phyloP scores from a whole-genome alignment of 352 stramenopile genomes.

The Globisporangium radiosum region DNA sequence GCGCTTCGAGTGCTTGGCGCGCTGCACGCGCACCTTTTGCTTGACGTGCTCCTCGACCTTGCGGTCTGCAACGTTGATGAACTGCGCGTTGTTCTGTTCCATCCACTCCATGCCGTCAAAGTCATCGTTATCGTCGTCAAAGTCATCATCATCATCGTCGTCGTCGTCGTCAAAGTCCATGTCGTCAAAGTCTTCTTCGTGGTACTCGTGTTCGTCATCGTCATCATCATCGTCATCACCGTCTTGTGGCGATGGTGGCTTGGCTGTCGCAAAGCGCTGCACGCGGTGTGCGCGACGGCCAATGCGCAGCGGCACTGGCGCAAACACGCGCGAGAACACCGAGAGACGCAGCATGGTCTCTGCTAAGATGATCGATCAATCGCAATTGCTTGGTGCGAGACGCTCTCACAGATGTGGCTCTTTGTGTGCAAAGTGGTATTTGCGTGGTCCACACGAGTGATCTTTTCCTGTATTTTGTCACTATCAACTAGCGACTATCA shows the following conservation, averaged over 20 bases:
- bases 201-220: constrained; percentile 27
- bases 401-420: neutral
- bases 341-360: constrained; percentile 52
- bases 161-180: constrained; percentile 33
- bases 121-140: constrained; percentile 21
- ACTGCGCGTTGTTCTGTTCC: constrained; percentile 11
- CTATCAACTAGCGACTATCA: too few species aligned
- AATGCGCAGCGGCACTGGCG: constrained; percentile 31
- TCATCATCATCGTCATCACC: constrained; percentile 18
- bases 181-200: constrained; percentile 40
- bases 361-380: neutral
- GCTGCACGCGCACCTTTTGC: constrained; percentile 78
- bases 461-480: too few species aligned
- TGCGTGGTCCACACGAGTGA: neutral
- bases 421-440: neutral
- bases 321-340: constrained; percentile 41
- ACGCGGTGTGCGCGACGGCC: constrained; percentile 15
- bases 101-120: constrained; percentile 10
- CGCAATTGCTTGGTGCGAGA: neutral
- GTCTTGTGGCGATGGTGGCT: neutral
- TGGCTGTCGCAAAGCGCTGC: constrained; percentile 9
- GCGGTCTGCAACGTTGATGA: constrained; percentile 20
- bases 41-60: constrained; percentile 80
- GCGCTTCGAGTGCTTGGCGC: constrained; percentile 82
- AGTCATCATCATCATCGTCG: constrained; percentile 17